phyloP scores from a whole-genome alignment of 2,329 filamentous ascomycete species.

The Fusarium praegraminearum region DNA sequence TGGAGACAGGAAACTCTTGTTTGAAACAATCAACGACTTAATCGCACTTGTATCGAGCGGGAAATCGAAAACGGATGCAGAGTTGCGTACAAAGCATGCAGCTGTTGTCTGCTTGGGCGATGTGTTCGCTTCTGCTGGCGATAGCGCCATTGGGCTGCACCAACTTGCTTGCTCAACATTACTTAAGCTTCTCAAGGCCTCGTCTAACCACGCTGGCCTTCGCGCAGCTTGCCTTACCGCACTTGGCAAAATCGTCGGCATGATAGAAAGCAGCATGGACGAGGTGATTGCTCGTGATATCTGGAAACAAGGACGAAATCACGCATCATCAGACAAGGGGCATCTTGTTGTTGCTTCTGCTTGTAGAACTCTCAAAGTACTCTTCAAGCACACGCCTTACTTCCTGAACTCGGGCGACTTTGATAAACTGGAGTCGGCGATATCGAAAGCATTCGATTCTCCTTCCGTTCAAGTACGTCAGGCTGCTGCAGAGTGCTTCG shows the following conservation, averaged over 20 bases:
- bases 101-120: conserved; percentile 89
- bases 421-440: conserved; percentile 82
- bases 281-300: conserved; percentile 88
- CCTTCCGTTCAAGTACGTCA: conserved; percentile 80
- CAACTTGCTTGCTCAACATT: conserved; percentile 78
- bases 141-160: conserved; percentile 89
- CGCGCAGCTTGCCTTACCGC: conserved; percentile 82
- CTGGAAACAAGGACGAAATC: conserved; percentile 89
- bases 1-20: conserved; percentile 91
- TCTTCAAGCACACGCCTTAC: conserved; percentile 79
- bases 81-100: conserved; percentile 84
- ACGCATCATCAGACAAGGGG: conserved; percentile 84
- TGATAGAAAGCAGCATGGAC: conserved; percentile 82
- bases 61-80: conserved; percentile 80
- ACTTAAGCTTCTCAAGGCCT: conserved; percentile 82
- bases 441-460: conserved; percentile 91
- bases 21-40: conserved; percentile 94
- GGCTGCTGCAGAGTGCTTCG: conserved; percentile 86
- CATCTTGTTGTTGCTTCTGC: conserved; percentile 82
- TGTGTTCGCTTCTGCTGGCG: conserved; percentile 90
- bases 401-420: conserved; percentile 93
- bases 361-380: conserved; percentile 80
- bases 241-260: conserved; percentile 79
- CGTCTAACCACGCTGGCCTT: conserved; percentile 83
- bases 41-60: conserved; percentile 76